Base-by-base conservation (phyloP, 1,284 basidiomycete species). In the Heliocybe sulcata region DNA sequence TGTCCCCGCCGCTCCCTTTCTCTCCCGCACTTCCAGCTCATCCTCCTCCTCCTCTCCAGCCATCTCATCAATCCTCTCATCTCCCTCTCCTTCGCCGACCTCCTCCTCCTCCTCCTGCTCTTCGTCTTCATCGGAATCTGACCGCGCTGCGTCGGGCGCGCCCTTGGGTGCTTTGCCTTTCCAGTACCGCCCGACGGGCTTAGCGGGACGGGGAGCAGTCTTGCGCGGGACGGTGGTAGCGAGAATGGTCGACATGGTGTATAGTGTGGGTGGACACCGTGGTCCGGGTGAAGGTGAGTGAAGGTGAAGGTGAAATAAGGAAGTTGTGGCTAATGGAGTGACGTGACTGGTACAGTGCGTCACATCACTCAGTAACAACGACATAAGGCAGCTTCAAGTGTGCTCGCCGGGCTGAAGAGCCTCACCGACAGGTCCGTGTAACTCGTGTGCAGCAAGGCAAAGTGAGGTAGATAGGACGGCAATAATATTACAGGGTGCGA, bases 91-190 rank as follows among this genome's bases (percentile, higher is more conserved):
- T 56, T 76, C 69, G 35, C 67, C 56, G 19, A 61, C 66, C 14
- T 67, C 65, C 51, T 69, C 69, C 20, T 59, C 68, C 52, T 70
- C 68, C 42, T 75, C 71, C 33, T 35, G 11, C 19, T 73, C 75
- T 25, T 80, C 81, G 29, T 77, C 76, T 47, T 86, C 83, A 23
- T 75, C 75, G 22, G 83, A 85, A 57, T 87, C 85, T 1, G 82
- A 83, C 38, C 63, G 63, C 10, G 60, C 42, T 26, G 73, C 70
- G 27, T 81, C 80, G 1, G 70, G 70, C 42, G 73, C 77, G 51
- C 87, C 88, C 68, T 90, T 90, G 0, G 90, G 90, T 0, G 83
- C 89, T 62, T 91, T 91, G 55, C 90, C 89, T 62, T 87, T 88
- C 85, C 88, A 88, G 68, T 92, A 92, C 6, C 89, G 83, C 20